phyloP scores from a whole-genome alignment of 2,329 filamentous ascomycete genomes.

The Cladophialophora carrionii region DNA sequence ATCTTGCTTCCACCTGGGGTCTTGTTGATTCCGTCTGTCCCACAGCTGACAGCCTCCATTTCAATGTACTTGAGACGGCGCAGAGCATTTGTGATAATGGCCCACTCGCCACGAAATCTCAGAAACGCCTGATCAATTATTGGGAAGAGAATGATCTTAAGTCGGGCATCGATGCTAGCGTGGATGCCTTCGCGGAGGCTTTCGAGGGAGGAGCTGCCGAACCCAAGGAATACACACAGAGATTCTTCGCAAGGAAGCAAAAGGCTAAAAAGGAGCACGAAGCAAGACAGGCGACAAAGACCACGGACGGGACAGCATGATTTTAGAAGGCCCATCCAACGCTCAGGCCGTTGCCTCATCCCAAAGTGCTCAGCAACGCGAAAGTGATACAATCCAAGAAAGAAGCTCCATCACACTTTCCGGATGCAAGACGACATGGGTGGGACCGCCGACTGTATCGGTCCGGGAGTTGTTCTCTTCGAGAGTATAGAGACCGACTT shows the following conservation, averaged over 20 bases:
- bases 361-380: neutral
- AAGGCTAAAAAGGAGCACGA: neutral
- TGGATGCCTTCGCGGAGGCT: slow-evolving; percentile 39
- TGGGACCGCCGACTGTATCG: neutral
- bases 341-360: neutral
- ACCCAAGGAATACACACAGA: slow-evolving; percentile 26
- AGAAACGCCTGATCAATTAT: slow-evolving; percentile 33
- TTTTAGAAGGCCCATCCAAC: neutral
- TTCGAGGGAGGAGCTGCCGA: slow-evolving; percentile 27
- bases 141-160: slow-evolving; percentile 41
- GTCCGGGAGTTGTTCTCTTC: neutral
- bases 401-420: neutral
- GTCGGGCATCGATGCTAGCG: slow-evolving; percentile 38
- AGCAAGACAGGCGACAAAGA: neutral
- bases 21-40: slow-evolving; percentile 27
- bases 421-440: neutral
- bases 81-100: slow-evolving; percentile 13
- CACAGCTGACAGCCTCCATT: neutral
- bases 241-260: slow-evolving; percentile 13
- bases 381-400: neutral
- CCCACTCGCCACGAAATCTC: slow-evolving; percentile 23
- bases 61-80: slow-evolving; percentile 2
- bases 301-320: neutral
- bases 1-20: slow-evolving; percentile 21
- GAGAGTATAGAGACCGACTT: neutral